These are phyloP conservation scores for Schizonepeta tenuifolia DNA, from an alignment of 257 asterid species.

Conservation along the genomic window DNA sequence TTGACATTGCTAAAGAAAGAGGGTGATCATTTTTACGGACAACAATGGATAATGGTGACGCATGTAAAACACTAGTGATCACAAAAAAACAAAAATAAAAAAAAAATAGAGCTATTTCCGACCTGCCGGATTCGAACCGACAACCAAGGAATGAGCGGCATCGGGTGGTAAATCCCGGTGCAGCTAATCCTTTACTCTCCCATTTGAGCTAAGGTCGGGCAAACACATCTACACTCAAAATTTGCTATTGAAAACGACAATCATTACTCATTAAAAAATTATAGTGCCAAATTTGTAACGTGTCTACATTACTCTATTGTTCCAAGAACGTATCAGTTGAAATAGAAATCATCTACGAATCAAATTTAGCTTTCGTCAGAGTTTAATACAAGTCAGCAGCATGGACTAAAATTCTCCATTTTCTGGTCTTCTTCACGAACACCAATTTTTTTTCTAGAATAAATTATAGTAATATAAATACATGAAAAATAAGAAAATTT, in stretches of 20 bases:
- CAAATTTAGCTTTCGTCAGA: too few relatives aligned
- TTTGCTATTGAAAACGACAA: neutral
- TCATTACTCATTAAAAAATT: neutral
- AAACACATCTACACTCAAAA: neutral
- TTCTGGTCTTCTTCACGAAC: neutral
- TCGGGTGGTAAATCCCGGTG: slow-evolving; percentile 22
- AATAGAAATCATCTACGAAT: too few relatives aligned
- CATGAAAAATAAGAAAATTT: too few relatives aligned
- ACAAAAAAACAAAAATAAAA: neutral
- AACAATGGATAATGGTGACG: neutral
- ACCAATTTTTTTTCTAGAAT: neutral
- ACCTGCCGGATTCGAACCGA: slow-evolving; percentile 66
- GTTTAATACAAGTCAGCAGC: too few relatives aligned
- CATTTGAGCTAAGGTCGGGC: slow-evolving; percentile 59
- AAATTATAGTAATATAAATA: neutral
- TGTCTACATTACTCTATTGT: neutral
- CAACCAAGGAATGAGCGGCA: slow-evolving; percentile 42
- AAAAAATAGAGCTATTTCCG: slow-evolving; percentile 25
- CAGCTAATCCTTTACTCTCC: slow-evolving; percentile 44
- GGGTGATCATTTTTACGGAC: neutral
- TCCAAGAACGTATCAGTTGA: too few relatives aligned
- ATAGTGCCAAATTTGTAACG: neutral
- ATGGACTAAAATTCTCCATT: neutral
- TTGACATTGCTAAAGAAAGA: neutral
- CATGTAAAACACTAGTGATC: neutral